Evolutionary conservation across 805 yeast species (phyloP), one percentile per base, ranked within the genome.

Genomic region (Hanseniaspora nectarophila): DNA sequence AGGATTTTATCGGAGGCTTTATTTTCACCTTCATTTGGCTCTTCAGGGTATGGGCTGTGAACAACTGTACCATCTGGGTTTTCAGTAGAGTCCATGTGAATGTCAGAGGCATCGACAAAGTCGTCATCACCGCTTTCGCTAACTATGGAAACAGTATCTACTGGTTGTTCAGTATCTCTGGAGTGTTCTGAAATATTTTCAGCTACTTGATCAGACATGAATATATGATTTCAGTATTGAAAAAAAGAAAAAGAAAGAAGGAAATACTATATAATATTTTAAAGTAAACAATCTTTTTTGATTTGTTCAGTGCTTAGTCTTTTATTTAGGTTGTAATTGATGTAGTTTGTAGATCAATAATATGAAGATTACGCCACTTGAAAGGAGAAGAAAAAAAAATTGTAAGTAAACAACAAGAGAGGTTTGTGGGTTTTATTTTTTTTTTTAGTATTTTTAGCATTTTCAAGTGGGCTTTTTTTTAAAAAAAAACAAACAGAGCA

Each of bases 1-100:
- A 32, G 49, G 16, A 35, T 33, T 15, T 42, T 34, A 16, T 43
- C 49, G 21, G 24, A 53, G 18, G 51, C 56, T 12, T 55, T 54
- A 4, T 58, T 59, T 16, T 62, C 58, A 45, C 61, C 54, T 39
- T 53, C 58, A 45, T 62, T n/a, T n/a, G n/a, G n/a, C n/a, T n/a
- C 54, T 38, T 52, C 54, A 50, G 59, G 58, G 52, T 61, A 37
- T 5, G 40, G 40, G 18, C 40, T 45, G 12, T 45, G 28, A 33
- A 56, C 56, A 26, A 56, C 56, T 12, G 40, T 21, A 23, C 21
- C 20, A 4, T 24, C 46, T 44, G 44, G 46, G 45, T 42, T 54
- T 44, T 26, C 54, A 42, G 24, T 44, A 45, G 9, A 33, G 18
- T 26, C 51, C 12, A 21, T 3, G 12, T 38, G 18, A 3, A 13